phyloP scores from a whole-genome alignment of 31 red algal species.

The Asparagopsis taxiformis region DNA sequence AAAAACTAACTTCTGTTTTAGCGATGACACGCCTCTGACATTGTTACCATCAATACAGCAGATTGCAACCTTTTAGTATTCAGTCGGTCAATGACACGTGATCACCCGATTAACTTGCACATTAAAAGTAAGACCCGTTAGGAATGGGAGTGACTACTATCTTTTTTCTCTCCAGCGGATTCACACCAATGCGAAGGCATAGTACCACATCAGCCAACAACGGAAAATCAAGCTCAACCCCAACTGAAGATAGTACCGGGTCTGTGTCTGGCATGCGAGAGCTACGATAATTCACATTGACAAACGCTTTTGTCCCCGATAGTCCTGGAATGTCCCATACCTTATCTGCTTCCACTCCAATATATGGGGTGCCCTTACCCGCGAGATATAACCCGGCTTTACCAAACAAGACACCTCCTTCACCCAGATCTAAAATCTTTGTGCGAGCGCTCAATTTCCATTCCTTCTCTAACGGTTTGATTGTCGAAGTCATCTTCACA shows the following conservation, averaged over 20 bases:
- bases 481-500: slow-evolving; percentile 50
- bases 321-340: slow-evolving; percentile 36
- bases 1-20: no score
- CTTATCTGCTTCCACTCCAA: slow-evolving; percentile 60
- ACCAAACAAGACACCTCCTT: slow-evolving; percentile 36
- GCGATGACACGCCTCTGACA: no score
- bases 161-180: slow-evolving; percentile 5
- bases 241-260: slow-evolving; percentile 9
- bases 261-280: slow-evolving; percentile 31
- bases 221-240: slow-evolving; percentile 22
- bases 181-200: slow-evolving; percentile 8
- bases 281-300: slow-evolving; percentile 58
- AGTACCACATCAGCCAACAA: slow-evolving; percentile 25
- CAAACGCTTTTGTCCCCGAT: slow-evolving; percentile 33
- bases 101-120: no score
- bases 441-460: slow-evolving; percentile 59
- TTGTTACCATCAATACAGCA: no score
- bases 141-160: slow-evolving; percentile 33
- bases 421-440: slow-evolving; percentile 23
- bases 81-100: no score
- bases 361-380: slow-evolving; percentile 38
- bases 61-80: no score
- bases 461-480: slow-evolving; percentile 52
- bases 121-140: slow-evolving; percentile 38
- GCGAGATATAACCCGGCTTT: slow-evolving; percentile 67